Evolutionary conservation across 345 rosid genomes (phyloP).

Genomic region (Gossypium anomalum): DNA sequence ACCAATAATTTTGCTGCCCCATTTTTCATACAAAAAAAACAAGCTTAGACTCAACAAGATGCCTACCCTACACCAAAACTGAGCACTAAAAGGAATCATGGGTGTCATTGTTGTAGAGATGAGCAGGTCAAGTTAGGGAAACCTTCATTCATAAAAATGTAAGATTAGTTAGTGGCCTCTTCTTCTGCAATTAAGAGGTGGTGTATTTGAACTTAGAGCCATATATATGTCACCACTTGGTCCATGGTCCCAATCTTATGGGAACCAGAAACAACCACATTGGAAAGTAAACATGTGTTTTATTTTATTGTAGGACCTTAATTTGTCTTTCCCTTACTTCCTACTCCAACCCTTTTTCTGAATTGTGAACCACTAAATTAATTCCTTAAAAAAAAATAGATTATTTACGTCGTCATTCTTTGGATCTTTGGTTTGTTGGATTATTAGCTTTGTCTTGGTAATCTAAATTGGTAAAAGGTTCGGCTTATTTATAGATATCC

Average conservation of each 20-base stretch:
- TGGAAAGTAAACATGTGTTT: conserved; percentile 3
- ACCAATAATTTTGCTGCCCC: conserved; percentile 13
- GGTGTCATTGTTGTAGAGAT: too few relatives aligned
- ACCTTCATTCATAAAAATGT: background rate
- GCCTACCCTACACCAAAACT: conserved; percentile 4
- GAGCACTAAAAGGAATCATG: too few relatives aligned
- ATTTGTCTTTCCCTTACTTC: background rate
- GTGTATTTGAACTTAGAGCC: too few relatives aligned
- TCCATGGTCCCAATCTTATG: conserved; percentile 28
- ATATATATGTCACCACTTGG: background rate
- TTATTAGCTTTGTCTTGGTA: background rate
- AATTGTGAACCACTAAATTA: background rate
- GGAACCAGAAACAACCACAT: conserved; percentile 22
- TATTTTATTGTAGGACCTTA: background rate
- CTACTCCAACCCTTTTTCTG: background rate
- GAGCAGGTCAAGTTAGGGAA: background rate
- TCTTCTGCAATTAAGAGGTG: too few relatives aligned
- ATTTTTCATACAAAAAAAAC: conserved; percentile 4
- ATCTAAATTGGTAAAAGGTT: background rate
- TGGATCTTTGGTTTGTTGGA: background rate
- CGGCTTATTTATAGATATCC: background rate
- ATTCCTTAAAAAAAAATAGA: background rate
- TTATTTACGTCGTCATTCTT: background rate
- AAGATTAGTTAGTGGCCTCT: too few relatives aligned
- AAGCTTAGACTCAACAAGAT: conserved; percentile 8